A percentile compares a stretch with the other conserved stretches of the same genome.
These are phyloP conservation scores for Hysterium pulicare DNA, from an alignment of 2,329 filamentous ascomycete species.

Conservation along the genomic window DNA sequence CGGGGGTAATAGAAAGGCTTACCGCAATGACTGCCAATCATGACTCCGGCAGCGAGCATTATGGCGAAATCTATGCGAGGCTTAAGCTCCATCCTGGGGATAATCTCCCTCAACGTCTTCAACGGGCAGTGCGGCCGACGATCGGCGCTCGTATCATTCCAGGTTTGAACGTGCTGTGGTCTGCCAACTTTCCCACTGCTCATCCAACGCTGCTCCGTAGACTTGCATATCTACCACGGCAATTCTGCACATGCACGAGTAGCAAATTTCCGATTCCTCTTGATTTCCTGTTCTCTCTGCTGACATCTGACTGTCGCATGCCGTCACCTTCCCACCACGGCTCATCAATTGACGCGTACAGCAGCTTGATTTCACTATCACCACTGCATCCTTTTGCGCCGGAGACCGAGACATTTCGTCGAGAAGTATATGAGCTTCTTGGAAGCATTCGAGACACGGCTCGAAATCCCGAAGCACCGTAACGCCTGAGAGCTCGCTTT, in stretches of 20 bases:
- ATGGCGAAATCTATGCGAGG: neutral
- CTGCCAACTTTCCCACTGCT: neutral
- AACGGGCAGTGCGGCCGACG: neutral
- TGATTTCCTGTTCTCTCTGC: neutral
- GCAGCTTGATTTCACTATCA: no score
- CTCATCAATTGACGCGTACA: no score
- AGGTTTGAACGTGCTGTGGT: no score
- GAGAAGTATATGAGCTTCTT: no score
- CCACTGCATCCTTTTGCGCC: no score
- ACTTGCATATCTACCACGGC: neutral
- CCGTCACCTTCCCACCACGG: neutral
- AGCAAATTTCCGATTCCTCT: neutral
- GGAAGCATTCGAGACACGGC: no score
- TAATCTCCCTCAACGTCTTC: neutral
- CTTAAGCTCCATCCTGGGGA: neutral
- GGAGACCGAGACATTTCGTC: no score
- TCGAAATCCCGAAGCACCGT: no score
- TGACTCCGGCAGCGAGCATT: neutral
- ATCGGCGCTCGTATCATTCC: no score
- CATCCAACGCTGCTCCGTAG: neutral
- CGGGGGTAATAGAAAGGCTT: neutral
- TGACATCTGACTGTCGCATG: neutral
- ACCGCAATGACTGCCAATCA: neutral
- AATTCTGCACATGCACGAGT: no score
- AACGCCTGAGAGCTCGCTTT: no score